These are phyloP conservation scores for Entomophthora muscae DNA, from an alignment of 371 early-diverging fungal genomes.

Conservation along the genomic window DNA sequence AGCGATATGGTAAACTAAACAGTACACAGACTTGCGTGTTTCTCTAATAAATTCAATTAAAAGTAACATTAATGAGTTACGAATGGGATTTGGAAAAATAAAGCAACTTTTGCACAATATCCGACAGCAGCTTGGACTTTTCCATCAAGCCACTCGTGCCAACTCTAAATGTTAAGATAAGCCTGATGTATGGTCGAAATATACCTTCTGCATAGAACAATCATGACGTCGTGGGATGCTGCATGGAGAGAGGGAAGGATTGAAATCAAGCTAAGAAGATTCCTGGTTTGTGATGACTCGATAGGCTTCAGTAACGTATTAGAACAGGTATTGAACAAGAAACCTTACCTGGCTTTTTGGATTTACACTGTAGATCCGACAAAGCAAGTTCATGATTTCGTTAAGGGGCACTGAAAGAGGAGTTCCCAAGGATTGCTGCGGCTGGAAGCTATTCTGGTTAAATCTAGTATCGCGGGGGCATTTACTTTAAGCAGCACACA, in stretches of 20 bases:
- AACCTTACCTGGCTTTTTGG: not conserved
- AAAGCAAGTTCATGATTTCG: not conserved
- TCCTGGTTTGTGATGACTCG: no score
- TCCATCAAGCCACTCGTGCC: not conserved
- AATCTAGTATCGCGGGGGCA: not conserved
- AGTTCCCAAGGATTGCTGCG: not conserved
- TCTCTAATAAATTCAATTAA: not conserved
- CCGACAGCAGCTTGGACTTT: not conserved
- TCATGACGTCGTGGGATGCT: not conserved
- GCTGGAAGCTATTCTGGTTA: not conserved
- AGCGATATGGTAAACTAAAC: not conserved
- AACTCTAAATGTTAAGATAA: not conserved
- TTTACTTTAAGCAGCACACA: not conserved
- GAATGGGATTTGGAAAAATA: not conserved
- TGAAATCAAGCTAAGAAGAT: not conserved
- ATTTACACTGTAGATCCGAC: not conserved
- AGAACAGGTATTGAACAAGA: no score
- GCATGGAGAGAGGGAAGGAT: not conserved
- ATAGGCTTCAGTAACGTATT: no score
- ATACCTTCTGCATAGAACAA: not conserved
- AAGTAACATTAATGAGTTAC: not conserved
- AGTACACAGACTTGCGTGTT: not conserved
- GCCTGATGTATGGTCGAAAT: no score
- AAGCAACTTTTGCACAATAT: not conserved
- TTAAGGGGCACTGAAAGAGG: not conserved